phyloP scores from a whole-genome alignment of 208 protist species.

The Chromosphaera perkinsii region DNA sequence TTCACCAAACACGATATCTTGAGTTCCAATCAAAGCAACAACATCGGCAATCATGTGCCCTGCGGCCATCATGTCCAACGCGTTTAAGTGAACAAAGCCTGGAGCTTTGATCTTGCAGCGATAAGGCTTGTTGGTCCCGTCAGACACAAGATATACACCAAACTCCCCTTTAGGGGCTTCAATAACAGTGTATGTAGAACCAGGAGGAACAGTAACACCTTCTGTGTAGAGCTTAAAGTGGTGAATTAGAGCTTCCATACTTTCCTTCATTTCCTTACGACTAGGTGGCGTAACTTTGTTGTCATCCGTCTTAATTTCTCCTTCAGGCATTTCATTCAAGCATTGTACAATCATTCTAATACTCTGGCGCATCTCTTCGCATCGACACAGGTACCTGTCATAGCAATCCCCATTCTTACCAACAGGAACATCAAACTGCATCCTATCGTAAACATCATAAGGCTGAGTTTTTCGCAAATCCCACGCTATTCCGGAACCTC shows the following conservation, averaged over 20 bases:
- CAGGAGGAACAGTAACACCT: conserved; percentile 37
- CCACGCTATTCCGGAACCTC: conserved; percentile 42
- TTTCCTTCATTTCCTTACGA: conserved; percentile 48
- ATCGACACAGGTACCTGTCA: conserved; percentile 49
- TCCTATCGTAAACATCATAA: conserved; percentile 49
- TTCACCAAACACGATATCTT: conserved; percentile 52
- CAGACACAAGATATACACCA: conserved; percentile 47
- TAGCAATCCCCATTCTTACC: conserved; percentile 48
- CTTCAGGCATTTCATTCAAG: conserved; percentile 44
- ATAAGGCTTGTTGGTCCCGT: conserved; percentile 46
- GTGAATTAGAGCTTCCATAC: conserved; percentile 49
- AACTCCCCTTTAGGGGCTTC: conserved; percentile 55
- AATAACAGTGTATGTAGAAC: conserved; percentile 43
- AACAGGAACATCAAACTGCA: conserved; percentile 51
- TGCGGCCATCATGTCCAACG: conserved; percentile 36
- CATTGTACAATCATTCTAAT: conserved; percentile 46
- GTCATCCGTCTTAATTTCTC: conserved; percentile 46
- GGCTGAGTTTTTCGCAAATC: conserved; percentile 49
- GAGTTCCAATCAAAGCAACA: conserved; percentile 49
- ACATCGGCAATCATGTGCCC: conserved; percentile 53
- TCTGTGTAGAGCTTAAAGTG: conserved; percentile 56
- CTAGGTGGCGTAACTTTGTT: conserved; percentile 42
- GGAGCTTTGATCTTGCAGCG: conserved; percentile 43
- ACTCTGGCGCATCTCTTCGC: conserved; percentile 51
- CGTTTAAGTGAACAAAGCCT: conserved; percentile 40